Conservation (phyloP, 306 rosid genomes). For the Datisca glomerata region DNA sequence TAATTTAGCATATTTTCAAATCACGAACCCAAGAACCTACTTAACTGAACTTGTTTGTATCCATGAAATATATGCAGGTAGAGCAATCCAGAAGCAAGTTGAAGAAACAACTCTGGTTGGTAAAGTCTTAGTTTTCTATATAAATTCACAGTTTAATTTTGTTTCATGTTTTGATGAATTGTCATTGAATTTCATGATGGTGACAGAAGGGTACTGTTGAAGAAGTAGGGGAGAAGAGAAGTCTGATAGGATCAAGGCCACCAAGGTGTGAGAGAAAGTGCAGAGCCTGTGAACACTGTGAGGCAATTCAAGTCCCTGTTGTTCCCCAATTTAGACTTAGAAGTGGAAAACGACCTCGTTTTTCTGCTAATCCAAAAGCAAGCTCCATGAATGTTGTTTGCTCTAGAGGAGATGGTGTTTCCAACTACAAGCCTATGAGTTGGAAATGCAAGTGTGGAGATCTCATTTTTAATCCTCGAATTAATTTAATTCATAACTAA, state of each 20-base stretch:
- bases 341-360: too few species aligned
- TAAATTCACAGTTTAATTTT: slow-evolving; percentile 10
- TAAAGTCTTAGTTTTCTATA: too few species aligned
- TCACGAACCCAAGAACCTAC: not conserved
- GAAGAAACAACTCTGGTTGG: slow-evolving; percentile 13
- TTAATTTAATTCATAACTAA: too few species aligned
- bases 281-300: slow-evolving; percentile 57
- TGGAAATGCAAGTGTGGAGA: slow-evolving; percentile 62
- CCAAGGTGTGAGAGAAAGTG: slow-evolving; percentile 85
- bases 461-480: slow-evolving; percentile 36
- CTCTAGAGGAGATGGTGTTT: slow-evolving; percentile 30
- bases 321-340: too few species aligned
- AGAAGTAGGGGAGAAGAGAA: slow-evolving; percentile 30
- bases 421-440: slow-evolving; percentile 51
- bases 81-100: slow-evolving; percentile 20
- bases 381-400: not conserved
- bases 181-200: too few species aligned
- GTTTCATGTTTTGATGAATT: not conserved
- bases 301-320: slow-evolving; percentile 44
- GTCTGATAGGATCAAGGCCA: slow-evolving; percentile 72
- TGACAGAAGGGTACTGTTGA: slow-evolving; percentile 30
- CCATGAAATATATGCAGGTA: slow-evolving; percentile 21
- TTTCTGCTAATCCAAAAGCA: too few species aligned
- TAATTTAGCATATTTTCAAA: not conserved
- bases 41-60: not conserved